Percentiles rank a stretch among this genome's conserved stretches.
Conservation (phyloP, 2,329 filamentous ascomycete species). For the Thielaviopsis populi region DNA sequence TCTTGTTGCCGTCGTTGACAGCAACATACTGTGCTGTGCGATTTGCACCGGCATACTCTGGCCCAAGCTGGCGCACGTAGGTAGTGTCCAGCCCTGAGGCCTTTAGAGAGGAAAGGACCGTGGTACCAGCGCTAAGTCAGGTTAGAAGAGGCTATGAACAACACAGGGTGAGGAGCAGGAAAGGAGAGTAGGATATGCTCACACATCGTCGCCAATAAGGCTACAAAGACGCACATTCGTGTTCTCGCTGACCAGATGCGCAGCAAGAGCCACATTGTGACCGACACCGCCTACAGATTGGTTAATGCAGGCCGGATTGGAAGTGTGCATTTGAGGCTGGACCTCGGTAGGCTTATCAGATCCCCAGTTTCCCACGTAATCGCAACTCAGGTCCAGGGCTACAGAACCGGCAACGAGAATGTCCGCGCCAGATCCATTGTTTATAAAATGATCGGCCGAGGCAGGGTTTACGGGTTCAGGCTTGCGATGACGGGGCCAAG, state of each 20-base stretch:
- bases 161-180: not conserved
- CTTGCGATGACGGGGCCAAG: not conserved
- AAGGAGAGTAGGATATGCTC: slow-evolving; percentile 22
- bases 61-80: slow-evolving; percentile 44
- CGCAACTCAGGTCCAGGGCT: slow-evolving; percentile 75
- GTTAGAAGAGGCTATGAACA: slow-evolving; percentile 4
- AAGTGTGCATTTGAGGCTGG: slow-evolving; percentile 52
- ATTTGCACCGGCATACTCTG: slow-evolving; percentile 33
- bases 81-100: slow-evolving; percentile 47
- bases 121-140: slow-evolving; percentile 50
- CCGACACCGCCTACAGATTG: slow-evolving; percentile 85
- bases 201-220: slow-evolving; percentile 64
- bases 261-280: slow-evolving; percentile 77
- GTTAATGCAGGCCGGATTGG: slow-evolving; percentile 66
- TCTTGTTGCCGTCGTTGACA: slow-evolving; percentile 69
- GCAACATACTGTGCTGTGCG: slow-evolving; percentile 86
- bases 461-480: slow-evolving; percentile 17
- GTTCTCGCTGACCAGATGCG: slow-evolving; percentile 48
- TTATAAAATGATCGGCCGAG: slow-evolving; percentile 19
- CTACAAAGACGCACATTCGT: slow-evolving; percentile 59
- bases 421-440: slow-evolving; percentile 29
- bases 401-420: slow-evolving; percentile 85
- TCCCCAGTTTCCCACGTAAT: slow-evolving; percentile 35
- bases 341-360: slow-evolving; percentile 21
- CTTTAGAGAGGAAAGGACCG: slow-evolving; percentile 51